Percentiles rank a stretch among this genome's conserved stretches.
These are phyloP conservation scores for Phlyctochytrium planicorne DNA, from an alignment of 192 early-diverging fungal genomes.

Conservation along the genomic window DNA sequence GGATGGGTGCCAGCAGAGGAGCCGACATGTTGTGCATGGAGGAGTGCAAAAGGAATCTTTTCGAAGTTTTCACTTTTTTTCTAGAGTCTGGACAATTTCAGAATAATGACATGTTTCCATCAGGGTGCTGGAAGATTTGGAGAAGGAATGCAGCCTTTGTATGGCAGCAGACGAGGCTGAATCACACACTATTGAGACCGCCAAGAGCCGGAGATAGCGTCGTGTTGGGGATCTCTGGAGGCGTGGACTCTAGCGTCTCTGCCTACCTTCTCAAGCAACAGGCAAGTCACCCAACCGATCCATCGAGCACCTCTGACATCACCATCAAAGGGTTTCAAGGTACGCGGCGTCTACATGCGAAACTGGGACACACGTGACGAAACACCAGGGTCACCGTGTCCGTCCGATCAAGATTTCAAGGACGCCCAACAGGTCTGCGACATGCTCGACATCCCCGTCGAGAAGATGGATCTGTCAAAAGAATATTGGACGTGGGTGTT, in stretches of 20 bases:
- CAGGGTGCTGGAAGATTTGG: too few species aligned
- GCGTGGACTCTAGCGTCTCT: constrained; percentile 89
- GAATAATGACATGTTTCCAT: too few species aligned
- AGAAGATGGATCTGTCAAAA: constrained; percentile 68
- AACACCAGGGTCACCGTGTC: constrained; percentile 64
- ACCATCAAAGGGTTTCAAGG: constrained; percentile 51
- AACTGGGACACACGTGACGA: constrained; percentile 94
- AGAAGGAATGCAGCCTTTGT: too few species aligned
- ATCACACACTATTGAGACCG: background rate
- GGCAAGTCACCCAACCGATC: constrained; percentile 21
- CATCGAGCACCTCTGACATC: background rate
- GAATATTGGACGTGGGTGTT: constrained; percentile 94
- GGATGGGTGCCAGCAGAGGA: too few species aligned
- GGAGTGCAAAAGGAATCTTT: too few species aligned
- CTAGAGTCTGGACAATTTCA: too few species aligned
- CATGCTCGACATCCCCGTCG: constrained; percentile 66
- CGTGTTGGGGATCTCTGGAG: constrained; percentile 87
- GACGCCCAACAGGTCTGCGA: constrained; percentile 47
- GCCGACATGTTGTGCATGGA: too few species aligned
- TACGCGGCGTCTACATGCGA: constrained; percentile 87
- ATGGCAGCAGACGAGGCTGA: background rate
- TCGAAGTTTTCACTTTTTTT: too few species aligned
- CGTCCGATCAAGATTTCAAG: constrained; percentile 51
- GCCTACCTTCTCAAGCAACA: constrained; percentile 70
- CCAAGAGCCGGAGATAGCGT: constrained; percentile 37